Percentiles rank a stretch among this genome's conserved stretches.
phyloP scores from a whole-genome alignment of 257 asterid genomes.

The Handroanthus guayacan region DNA sequence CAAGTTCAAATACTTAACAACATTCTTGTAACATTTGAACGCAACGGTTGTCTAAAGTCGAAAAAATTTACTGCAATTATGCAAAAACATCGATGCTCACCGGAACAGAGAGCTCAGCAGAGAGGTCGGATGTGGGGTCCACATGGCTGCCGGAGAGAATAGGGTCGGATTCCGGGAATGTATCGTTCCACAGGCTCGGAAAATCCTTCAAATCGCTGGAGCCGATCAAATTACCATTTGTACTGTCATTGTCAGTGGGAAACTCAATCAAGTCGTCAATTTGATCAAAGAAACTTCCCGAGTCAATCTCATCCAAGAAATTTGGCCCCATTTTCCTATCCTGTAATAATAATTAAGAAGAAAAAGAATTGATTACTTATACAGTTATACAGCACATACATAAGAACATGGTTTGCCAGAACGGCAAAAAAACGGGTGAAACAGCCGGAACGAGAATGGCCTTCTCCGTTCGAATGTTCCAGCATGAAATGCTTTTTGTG shows the following conservation, averaged over 20 bases:
- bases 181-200: constrained; percentile 71
- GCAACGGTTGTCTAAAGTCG: neutral
- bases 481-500: too few species aligned
- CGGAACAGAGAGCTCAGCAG: constrained; percentile 83
- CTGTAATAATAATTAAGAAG: constrained; percentile 32
- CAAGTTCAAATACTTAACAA: neutral
- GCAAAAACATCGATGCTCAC: constrained; percentile 45
- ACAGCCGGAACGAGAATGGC: too few species aligned
- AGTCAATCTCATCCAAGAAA: constrained; percentile 71
- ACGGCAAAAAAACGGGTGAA: neutral
- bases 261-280: constrained; percentile 86
- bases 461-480: too few species aligned
- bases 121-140: constrained; percentile 58
- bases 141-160: constrained; percentile 50
- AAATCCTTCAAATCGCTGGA: constrained; percentile 58
- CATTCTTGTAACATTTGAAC: neutral
- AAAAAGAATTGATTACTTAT: too few species aligned
- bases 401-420: neutral
- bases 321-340: constrained; percentile 62
- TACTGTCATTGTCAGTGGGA: constrained; percentile 73
- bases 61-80: constrained; percentile 1
- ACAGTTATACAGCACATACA: neutral
- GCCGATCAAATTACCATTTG: constrained; percentile 38
- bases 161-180: constrained; percentile 60
- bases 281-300: constrained; percentile 84